A percentile compares a stretch with the other conserved stretches of the same genome.
These are phyloP conservation scores for Geoglossum cookeanum DNA, from an alignment of 2,329 filamentous ascomycete species.

Conservation along the genomic window DNA sequence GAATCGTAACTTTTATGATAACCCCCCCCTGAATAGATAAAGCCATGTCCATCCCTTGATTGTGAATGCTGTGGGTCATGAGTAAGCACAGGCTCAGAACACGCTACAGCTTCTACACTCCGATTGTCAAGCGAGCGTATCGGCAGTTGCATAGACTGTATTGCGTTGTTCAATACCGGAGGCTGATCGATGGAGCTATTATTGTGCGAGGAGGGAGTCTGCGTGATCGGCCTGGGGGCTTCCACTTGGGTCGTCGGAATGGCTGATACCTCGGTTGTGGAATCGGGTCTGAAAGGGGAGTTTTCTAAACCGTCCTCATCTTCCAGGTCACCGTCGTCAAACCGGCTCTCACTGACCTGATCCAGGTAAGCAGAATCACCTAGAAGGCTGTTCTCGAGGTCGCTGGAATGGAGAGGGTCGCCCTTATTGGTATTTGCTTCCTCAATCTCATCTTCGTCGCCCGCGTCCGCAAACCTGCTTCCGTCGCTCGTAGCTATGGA, in stretches of 20 bases:
- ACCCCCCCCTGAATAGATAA: neutral
- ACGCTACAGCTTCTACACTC: neutral
- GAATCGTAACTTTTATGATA: neutral
- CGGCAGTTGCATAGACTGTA: neutral
- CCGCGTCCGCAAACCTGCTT: constrained; percentile 24
- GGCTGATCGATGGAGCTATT: neutral
- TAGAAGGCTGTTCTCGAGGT: constrained; percentile 10
- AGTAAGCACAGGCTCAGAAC: neutral
- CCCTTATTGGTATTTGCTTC: neutral
- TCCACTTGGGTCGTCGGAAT: neutral
- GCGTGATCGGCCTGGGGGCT: neutral
- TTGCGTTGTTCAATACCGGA: neutral
- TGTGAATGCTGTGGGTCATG: too few relatives aligned
- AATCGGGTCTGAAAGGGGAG: neutral
- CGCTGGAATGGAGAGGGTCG: constrained; percentile 4
- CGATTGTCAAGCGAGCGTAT: neutral
- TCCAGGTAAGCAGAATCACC: constrained; percentile 16
- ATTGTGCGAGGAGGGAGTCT: neutral
- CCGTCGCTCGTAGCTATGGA: constrained; percentile 15
- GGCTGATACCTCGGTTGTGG: neutral
- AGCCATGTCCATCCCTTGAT: neutral
- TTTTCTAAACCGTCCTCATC: constrained; percentile 13
- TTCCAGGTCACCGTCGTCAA: constrained; percentile 11
- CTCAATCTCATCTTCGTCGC: constrained; percentile 17
- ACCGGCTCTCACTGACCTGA: constrained; percentile 16